These are phyloP conservation scores for Lobulomyces angularis DNA, from an alignment of 192 early-diverging fungal species.

Conservation along the genomic window DNA sequence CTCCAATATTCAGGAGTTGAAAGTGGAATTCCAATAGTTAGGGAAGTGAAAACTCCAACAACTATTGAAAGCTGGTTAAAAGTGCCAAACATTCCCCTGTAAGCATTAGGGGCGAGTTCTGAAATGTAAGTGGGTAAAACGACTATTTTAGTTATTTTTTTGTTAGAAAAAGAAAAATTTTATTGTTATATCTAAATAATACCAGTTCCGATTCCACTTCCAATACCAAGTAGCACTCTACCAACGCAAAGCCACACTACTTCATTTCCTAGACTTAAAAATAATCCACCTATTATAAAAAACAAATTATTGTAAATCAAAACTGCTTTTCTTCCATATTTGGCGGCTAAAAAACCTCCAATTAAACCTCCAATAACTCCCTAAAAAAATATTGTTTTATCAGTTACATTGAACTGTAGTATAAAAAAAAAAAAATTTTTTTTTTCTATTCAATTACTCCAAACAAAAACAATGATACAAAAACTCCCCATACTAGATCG, in stretches of 20 bases:
- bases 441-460: no score
- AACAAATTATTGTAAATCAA: slow-evolving; percentile 57
- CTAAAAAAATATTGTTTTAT: no score
- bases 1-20: slow-evolving; percentile 50
- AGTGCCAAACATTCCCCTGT: slow-evolving; percentile 66
- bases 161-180: no score
- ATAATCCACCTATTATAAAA: slow-evolving; percentile 45
- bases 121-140: slow-evolving; percentile 71
- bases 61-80: slow-evolving; percentile 79
- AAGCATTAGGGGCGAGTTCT: slow-evolving; percentile 54
- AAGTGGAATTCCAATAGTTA: slow-evolving; percentile 47
- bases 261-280: slow-evolving; percentile 44
- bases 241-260: slow-evolving; percentile 44
- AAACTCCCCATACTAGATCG: slow-evolving; percentile 31
- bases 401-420: no score
- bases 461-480: slow-evolving; percentile 28
- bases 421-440: no score
- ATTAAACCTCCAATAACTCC: slow-evolving; percentile 65
- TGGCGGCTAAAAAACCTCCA: slow-evolving; percentile 57
- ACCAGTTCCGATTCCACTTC: slow-evolving; percentile 58
- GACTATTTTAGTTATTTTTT: no score
- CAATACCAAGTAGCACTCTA: slow-evolving; percentile 64
- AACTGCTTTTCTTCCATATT: slow-evolving; percentile 52
- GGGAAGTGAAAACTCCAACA: slow-evolving; percentile 63
- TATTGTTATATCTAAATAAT: no score